phyloP scores from a whole-genome alignment of 1,284 basidiomycete species.

The Apiotrichum sp. region DNA sequence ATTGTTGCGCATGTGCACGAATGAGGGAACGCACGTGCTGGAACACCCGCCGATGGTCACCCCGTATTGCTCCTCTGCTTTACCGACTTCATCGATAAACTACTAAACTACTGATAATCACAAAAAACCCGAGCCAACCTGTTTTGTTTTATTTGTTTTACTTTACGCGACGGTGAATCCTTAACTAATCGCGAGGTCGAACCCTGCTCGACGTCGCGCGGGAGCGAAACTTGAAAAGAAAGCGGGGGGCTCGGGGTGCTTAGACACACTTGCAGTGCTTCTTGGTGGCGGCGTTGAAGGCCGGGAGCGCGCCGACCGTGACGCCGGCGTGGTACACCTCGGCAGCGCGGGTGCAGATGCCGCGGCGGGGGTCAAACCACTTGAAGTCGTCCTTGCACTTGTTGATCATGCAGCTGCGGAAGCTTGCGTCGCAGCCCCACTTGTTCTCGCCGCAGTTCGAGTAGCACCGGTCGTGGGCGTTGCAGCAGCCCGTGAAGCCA shows the following conservation, averaged over 20 bases:
- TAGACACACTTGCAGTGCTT: constrained; percentile 1
- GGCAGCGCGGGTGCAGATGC: background rate
- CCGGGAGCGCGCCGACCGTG: background rate
- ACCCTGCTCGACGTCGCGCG: too few species aligned
- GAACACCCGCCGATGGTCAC: too few species aligned
- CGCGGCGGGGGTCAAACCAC: background rate
- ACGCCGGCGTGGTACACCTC: background rate
- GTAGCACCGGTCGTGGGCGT: constrained; percentile 1
- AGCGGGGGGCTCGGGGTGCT: background rate
- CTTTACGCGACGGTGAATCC: too few species aligned
- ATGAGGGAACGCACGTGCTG: too few species aligned
- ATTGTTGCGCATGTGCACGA: too few species aligned
- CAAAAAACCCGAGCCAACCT: too few species aligned
- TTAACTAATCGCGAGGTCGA: too few species aligned
- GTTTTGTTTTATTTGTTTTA: too few species aligned
- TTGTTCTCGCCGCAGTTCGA: background rate
- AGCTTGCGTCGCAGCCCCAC: background rate
- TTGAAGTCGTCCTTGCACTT: background rate
- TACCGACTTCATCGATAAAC: too few species aligned
- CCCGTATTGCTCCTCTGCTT: too few species aligned
- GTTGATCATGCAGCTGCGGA: background rate
- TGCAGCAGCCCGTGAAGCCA: background rate
- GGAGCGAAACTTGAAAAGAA: too few species aligned
- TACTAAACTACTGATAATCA: too few species aligned
- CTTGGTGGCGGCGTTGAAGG: background rate